Evolutionary conservation across 2,329 filamentous ascomycete species (phyloP), one percentile per base, ranked within the genome.

Genomic region (Thielaviopsis euricoi): DNA sequence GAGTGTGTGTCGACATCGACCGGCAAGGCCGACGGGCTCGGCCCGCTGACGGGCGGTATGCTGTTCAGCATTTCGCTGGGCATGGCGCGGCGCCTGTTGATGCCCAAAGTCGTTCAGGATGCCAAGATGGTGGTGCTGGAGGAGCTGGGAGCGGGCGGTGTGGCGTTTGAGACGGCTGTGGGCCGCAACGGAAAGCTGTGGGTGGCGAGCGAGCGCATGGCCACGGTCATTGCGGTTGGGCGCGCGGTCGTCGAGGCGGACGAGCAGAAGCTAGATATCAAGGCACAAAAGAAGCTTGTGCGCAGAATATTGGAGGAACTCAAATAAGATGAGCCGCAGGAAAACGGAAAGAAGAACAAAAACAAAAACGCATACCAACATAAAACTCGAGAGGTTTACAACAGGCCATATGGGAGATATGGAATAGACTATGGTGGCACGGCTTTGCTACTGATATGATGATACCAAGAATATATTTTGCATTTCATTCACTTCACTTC

Each of bases 161-260:
- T 95, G 15, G 83, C 86, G 21, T 98, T 97, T 68, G 93, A 98
- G 74, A 87, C 94, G 60, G 91, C 91, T 0, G 87, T 95, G 9
- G 93, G 93, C 19, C 81, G 89, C 66, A 98, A 98, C 69, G 93
- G 93, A 48, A 85, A 82, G 68, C 80, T 97, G 22, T 97, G 93
- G 89, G 86, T 97, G 15, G 84, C 91, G 66, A 89, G 86, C 63
- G 86, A 85, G 26, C 85, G 76, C 61, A 73, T 85, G 43, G 85
- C 79, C 71, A 83, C 82, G 33, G 84, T 89, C 7, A 73, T 95
- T 61, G 78, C 82, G 0, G 86, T 97, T 58, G 91, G 90, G 1
- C 81, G 81, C 64, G 87, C 88, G 50, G 73, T 98, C 53, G 78
- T 79, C 65, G 81, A 87, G 67, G 85, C 85, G n/a, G 90, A 97